These are phyloP conservation scores for Ustanciosporium gigantosporum DNA, from an alignment of 1,284 basidiomycete species.

Conservation along the genomic window DNA sequence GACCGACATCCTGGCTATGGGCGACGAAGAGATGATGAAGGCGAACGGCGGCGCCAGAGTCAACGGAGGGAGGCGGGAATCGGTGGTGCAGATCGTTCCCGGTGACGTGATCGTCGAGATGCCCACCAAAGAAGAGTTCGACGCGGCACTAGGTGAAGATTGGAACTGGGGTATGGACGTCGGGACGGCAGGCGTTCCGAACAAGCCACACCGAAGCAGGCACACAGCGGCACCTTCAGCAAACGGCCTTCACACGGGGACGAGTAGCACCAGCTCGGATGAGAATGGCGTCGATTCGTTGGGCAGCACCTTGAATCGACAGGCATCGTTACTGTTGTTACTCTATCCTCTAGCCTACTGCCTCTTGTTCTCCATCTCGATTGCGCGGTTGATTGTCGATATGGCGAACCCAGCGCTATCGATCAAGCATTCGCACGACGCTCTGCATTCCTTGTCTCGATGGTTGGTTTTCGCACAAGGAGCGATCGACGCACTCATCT, in stretches of 20 bases:
- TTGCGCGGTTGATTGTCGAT: constrained; percentile 41
- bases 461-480: constrained; percentile 56
- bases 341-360: constrained; percentile 50
- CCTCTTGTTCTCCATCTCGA: constrained; percentile 46
- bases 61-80: constrained; percentile 5
- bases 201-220: neutral
- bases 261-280: constrained; percentile 13
- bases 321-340: constrained; percentile 45
- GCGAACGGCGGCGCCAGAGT: constrained; percentile 3
- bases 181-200: neutral
- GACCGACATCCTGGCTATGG: constrained; percentile 29
- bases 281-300: constrained; percentile 45
- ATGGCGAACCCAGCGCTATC: constrained; percentile 17
- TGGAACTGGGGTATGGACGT: constrained; percentile 51
- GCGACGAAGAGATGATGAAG: constrained; percentile 19
- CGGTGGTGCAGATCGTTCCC: constrained; percentile 26
- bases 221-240: neutral
- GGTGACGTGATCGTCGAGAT: constrained; percentile 31
- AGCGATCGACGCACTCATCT: constrained; percentile 49
- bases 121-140: constrained; percentile 38
- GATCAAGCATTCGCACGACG: constrained; percentile 19
- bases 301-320: constrained; percentile 50
- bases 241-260: constrained; percentile 10
- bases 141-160: constrained; percentile 26
- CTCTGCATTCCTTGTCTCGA: constrained; percentile 30